phyloP scores from a whole-genome alignment of 1,284 basidiomycete genomes.

The Leccinum pallidistipes region DNA sequence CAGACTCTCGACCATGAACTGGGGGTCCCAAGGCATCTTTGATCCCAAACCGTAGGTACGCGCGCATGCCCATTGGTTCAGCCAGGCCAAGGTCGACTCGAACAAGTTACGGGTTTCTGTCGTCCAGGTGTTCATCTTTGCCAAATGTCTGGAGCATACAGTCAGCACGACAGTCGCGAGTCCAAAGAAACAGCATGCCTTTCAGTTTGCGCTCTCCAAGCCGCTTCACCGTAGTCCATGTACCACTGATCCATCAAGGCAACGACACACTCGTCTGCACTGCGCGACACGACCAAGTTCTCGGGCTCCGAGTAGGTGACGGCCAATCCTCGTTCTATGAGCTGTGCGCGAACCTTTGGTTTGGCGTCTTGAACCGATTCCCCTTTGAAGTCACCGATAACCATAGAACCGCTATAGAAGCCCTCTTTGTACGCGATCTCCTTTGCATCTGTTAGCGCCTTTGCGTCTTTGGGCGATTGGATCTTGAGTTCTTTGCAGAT shows the following conservation, averaged over 20 bases:
- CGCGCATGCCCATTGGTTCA: slow-evolving; percentile 99
- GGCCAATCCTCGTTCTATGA: slow-evolving; percentile 81
- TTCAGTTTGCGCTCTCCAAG: slow-evolving; percentile 87
- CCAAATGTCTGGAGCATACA: slow-evolving; percentile 58
- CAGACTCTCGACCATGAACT: slow-evolving; percentile 95
- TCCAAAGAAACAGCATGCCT: slow-evolving; percentile 60
- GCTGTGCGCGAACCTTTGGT: slow-evolving; percentile 79
- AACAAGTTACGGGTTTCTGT: slow-evolving; percentile 91
- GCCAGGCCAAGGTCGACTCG: slow-evolving; percentile 91
- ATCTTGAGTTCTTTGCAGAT: slow-evolving; percentile 93
- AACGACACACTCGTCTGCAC: slow-evolving; percentile 95
- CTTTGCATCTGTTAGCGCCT: slow-evolving; percentile 95
- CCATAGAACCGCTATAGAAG: slow-evolving; percentile 93
- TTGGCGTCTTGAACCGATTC: slow-evolving; percentile 90
- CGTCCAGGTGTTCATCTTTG: slow-evolving; percentile 89
- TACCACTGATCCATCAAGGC: slow-evolving; percentile 99
- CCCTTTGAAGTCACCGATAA: slow-evolving; percentile 88
- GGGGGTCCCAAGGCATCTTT: slow-evolving; percentile 94
- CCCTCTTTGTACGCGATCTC: slow-evolving; percentile 99
- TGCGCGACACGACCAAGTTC: slow-evolving; percentile 86
- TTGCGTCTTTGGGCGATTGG: slow-evolving; percentile 92
- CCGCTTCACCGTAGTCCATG: slow-evolving; percentile 92
- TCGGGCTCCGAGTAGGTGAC: slow-evolving; percentile 97
- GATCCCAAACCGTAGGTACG: slow-evolving; percentile 96
- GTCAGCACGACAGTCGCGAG: background rate